These are phyloP conservation scores for Xylaria hypoxylon DNA, from an alignment of 2,329 filamentous ascomycete genomes.

Conservation along the genomic window DNA sequence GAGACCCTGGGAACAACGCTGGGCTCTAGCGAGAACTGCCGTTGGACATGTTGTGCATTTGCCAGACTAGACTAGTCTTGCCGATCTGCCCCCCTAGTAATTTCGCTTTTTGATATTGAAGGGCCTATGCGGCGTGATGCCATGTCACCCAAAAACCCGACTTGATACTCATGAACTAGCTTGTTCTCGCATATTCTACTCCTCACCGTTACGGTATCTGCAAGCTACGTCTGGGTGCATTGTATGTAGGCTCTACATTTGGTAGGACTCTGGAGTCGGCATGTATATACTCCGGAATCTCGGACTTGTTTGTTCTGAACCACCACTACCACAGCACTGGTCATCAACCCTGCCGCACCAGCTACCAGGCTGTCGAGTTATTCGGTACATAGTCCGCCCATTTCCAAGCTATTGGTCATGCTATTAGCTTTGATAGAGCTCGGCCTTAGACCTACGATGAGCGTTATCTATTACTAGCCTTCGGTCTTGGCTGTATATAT, in stretches of 20 bases:
- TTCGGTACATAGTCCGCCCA: neutral
- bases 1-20: neutral
- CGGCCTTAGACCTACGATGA: neutral
- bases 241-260: constrained; percentile 21
- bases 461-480: neutral
- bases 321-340: neutral
- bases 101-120: neutral
- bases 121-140: neutral
- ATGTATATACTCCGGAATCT: constrained; percentile 14
- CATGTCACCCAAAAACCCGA: neutral
- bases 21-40: neutral
- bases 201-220: neutral
- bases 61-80: neutral
- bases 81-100: neutral
- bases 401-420: too few species aligned
- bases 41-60: neutral
- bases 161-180: neutral
- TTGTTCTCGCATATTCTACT: constrained; percentile 5
- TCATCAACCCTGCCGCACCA: neutral
- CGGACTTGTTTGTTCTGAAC: neutral
- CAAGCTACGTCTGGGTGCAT: constrained; percentile 17
- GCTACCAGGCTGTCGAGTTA: neutral
- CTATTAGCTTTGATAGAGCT: neutral
- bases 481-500: neutral
- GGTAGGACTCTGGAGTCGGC: constrained; percentile 29